A percentile compares a stretch with the other conserved stretches of the same genome.
Conservation (phyloP, 176 grass and related monocot species). For the Areca catechu region DNA sequence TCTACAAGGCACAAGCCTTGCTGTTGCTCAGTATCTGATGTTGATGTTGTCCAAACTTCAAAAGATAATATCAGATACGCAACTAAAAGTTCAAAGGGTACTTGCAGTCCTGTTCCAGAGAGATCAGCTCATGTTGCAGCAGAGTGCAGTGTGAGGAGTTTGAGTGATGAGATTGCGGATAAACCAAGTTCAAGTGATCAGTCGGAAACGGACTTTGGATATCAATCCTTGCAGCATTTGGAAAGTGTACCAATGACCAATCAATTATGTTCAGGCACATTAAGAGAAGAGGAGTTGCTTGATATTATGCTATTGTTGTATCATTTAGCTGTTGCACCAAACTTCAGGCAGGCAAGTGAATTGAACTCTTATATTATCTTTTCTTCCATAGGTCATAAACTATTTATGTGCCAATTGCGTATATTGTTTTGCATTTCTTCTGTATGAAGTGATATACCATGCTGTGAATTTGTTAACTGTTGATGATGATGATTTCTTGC, state of each 20-base stretch:
- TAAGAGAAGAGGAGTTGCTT: constrained; percentile 75
- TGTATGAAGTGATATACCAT: too few relatives aligned
- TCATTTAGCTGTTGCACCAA: constrained; percentile 68
- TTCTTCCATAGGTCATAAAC: not conserved
- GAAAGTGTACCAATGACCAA: constrained; percentile 24
- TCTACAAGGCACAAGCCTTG: constrained; percentile 59
- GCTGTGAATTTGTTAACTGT: too few relatives aligned
- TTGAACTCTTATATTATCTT: constrained; percentile 10
- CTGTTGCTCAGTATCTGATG: constrained; percentile 56
- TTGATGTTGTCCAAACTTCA: constrained; percentile 32
- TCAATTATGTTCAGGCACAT: constrained; percentile 39
- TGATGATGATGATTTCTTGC: too few relatives aligned
- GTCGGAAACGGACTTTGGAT: constrained; percentile 47
- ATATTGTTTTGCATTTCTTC: not conserved
- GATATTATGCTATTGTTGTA: constrained; percentile 73
- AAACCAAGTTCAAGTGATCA: constrained; percentile 60
- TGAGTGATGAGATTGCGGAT: constrained; percentile 54
- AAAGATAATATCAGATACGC: constrained; percentile 41
- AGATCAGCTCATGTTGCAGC: constrained; percentile 41
- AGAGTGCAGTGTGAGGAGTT: constrained; percentile 48
- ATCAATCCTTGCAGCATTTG: constrained; percentile 39
- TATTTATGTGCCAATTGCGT: not conserved
- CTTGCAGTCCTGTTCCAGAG: constrained; percentile 41
- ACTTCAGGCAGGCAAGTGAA: constrained; percentile 73
- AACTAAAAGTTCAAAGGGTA: constrained; percentile 48